Conservation (phyloP, 192 early-diverging fungal species). For the Backusella luteola region DNA sequence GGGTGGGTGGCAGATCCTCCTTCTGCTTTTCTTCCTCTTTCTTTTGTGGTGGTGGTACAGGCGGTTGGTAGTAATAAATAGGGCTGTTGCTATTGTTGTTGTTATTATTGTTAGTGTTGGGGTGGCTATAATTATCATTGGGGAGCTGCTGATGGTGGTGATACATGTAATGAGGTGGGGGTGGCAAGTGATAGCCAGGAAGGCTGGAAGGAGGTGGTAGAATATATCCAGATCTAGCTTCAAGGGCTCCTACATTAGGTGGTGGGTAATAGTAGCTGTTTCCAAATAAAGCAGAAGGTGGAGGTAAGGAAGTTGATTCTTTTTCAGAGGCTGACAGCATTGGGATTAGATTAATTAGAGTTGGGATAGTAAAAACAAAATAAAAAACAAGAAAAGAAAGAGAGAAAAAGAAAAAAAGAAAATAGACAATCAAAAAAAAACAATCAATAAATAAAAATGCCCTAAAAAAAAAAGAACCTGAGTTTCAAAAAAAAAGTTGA, state of each 20-base stretch:
- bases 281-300: conserved; percentile 17
- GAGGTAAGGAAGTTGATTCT: conserved; percentile 6
- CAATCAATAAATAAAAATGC: not conserved
- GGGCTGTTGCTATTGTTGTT: not conserved
- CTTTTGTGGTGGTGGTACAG: not conserved
- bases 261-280: conserved; percentile 9
- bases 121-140: not conserved
- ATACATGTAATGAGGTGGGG: conserved; percentile 2
- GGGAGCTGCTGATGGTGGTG: not conserved
- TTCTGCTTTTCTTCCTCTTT: not conserved
- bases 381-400: not conserved
- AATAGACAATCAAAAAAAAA: not conserved
- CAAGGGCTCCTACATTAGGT: not conserved
- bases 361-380: conserved; percentile 1
- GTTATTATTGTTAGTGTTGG: not conserved
- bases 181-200: conserved; percentile 22
- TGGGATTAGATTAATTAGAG: not conserved
- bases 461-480: not conserved
- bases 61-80: conserved; percentile 5
- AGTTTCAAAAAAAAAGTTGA: not conserved
- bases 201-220: conserved; percentile 25
- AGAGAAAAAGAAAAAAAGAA: conserved; percentile 3
- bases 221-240: conserved; percentile 9
- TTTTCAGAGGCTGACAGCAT: conserved; percentile 8
- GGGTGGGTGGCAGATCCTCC: not conserved